Evolutionary conservation across 768 basidiomycete species (phyloP), one percentile per base, ranked within the genome.

Genomic region (Termitomyces eurrhizus): DNA sequence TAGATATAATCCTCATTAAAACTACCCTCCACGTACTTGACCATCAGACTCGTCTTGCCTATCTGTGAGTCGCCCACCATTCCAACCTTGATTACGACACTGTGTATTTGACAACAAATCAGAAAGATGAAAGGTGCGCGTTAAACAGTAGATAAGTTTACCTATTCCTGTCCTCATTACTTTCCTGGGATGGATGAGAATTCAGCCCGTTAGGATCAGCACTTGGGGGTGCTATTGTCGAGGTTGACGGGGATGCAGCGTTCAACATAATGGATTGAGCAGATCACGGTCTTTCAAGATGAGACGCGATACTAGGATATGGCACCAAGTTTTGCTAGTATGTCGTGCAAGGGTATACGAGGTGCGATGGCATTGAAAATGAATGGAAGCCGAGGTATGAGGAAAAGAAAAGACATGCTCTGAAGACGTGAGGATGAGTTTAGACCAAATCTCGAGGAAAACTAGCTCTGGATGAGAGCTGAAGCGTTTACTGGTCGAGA

Each of bases 1-100:
- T n/a, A n/a, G 73, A 99, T 98, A 78, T 98, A 98, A 75, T 98
- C 96, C 80, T 96, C 95, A 76, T 97, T 95, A 75, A 96, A 97
- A 76, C 90, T 93, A 56, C 96, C 96, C 78, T 99, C 96, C 62
- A 98, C 95, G 71, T 98, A 98, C 79, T 98, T 98, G 75, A 98
- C 95, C 96, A 98, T 98, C 73, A 98, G 81, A 76, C 92, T 94
- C 65, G 96, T 98, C 84, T 98, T 98, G 67, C 96, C 95, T 71
- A 98, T 98, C 80, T 98, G 96, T 70, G 94, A 95, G 80, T 99
- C 96, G 53, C 97, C 97, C 51, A 99, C 94, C 96, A 99, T 99
- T 59, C 96, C 96, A 54, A 99, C 96, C 75, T 99, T 98, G 74
- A 97, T 92, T 56, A 96, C 94, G 68, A 97, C 93, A 72, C 92